These are phyloP conservation scores for Aspergillus niger DNA, from an alignment of 2,329 filamentous ascomycete genomes.

Conservation along the genomic window DNA sequence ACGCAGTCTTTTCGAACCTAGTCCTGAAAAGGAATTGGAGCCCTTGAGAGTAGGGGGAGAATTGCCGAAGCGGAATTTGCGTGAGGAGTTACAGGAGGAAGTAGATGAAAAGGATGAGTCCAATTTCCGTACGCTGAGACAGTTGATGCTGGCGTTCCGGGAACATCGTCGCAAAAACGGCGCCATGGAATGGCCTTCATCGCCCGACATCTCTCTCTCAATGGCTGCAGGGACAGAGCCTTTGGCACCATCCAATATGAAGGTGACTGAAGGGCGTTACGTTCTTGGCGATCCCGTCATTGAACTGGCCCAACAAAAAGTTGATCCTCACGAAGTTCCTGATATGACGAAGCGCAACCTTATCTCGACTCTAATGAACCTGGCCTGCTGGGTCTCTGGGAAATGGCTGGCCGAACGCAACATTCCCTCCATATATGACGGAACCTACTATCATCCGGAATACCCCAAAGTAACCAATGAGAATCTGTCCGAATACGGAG, in stretches of 20 bases:
- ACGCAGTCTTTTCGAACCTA: conserved; percentile 39
- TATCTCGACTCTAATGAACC: conserved; percentile 56
- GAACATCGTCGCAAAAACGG: conserved; percentile 41
- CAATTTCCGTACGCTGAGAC: conserved; percentile 37
- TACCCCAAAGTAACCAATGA: conserved; percentile 41
- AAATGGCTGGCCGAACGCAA: conserved; percentile 40
- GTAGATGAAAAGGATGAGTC: conserved; percentile 38
- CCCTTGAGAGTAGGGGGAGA: conserved; percentile 37
- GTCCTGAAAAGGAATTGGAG: conserved; percentile 17
- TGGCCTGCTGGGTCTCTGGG: conserved; percentile 48
- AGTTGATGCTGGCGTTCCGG: conserved; percentile 44
- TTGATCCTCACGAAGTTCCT: conserved; percentile 40
- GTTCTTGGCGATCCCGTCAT: conserved; percentile 48
- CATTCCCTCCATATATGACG: conserved; percentile 40
- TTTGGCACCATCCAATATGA: conserved; percentile 31
- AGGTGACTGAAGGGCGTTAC: conserved; percentile 34
- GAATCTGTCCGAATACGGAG: conserved; percentile 46
- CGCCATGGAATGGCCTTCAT: conserved; percentile 37
- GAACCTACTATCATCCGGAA: conserved; percentile 43
- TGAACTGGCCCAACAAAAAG: conserved; percentile 28
- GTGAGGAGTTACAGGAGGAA: conserved; percentile 27
- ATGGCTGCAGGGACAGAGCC: conserved; percentile 28
- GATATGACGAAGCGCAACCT: conserved; percentile 44
- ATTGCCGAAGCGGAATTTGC: conserved; percentile 20
- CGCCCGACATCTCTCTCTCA: conserved; percentile 23